Conservation (phyloP, 768 basidiomycete genomes). For the Stropharia rugosoannulata region DNA sequence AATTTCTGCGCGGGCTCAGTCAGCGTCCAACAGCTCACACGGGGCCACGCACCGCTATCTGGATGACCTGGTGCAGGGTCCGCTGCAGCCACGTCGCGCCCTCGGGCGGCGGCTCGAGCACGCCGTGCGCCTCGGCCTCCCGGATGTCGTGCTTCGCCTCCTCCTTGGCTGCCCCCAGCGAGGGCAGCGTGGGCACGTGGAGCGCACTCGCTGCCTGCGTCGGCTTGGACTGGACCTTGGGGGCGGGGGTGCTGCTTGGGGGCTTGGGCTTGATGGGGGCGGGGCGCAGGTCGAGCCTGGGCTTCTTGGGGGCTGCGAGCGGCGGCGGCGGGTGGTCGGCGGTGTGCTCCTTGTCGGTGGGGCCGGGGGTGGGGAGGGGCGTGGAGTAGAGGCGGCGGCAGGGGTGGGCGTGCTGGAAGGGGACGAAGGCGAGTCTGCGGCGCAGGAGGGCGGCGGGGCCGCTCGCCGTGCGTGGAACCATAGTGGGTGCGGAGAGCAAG, state of each 20-base stretch:
- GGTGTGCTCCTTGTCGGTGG: slow-evolving; percentile 3
- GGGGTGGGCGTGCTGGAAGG: not conserved
- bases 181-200: slow-evolving; percentile 11
- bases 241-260: slow-evolving; percentile 18
- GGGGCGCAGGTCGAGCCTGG: slow-evolving; percentile 61
- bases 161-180: slow-evolving; percentile 40
- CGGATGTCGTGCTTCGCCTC: slow-evolving; percentile 60
- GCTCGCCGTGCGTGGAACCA: slow-evolving; percentile 14
- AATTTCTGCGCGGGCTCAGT: slow-evolving; percentile 58
- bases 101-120: slow-evolving; percentile 63
- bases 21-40: not conserved
- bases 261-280: slow-evolving; percentile 48
- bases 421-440: slow-evolving; percentile 1
- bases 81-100: slow-evolving; percentile 56
- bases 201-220: slow-evolving; percentile 16
- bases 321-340: slow-evolving; percentile 7
- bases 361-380: slow-evolving; percentile 13
- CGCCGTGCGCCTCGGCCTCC: slow-evolving; percentile 67
- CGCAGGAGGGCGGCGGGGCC: not conserved
- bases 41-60: slow-evolving; percentile 38
- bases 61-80: slow-evolving; percentile 45
- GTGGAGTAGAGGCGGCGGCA: slow-evolving; percentile 17
- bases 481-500: not conserved
- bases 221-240: slow-evolving; percentile 20
- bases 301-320: slow-evolving; percentile 37